phyloP scores from a whole-genome alignment of 1,284 basidiomycete species.

The Singerocomus inundabilis region DNA sequence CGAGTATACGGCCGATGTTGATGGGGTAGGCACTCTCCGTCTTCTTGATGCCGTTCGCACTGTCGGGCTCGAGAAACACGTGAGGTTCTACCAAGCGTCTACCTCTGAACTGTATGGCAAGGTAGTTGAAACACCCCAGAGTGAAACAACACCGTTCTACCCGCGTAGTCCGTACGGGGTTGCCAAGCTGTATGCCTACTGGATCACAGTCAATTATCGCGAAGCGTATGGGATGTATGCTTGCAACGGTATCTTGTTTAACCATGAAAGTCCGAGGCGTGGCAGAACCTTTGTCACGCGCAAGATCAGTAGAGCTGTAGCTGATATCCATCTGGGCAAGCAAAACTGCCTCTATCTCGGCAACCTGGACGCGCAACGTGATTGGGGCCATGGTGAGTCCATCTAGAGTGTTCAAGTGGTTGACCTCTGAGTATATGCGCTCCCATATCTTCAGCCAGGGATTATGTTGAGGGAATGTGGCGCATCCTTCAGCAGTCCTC shows the following conservation, averaged over 20 bases:
- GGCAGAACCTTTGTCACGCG: constrained; percentile 92
- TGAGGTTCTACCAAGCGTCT: constrained; percentile 91
- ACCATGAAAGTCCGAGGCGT: constrained; percentile 90
- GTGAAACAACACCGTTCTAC: constrained; percentile 91
- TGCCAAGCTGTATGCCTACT: constrained; percentile 85
- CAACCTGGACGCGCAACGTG: constrained; percentile 87
- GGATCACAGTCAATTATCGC: constrained; percentile 90
- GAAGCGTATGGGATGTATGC: constrained; percentile 93
- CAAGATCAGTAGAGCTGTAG: constrained; percentile 87
- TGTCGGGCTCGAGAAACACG: constrained; percentile 82
- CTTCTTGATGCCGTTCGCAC: constrained; percentile 91
- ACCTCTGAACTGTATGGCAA: constrained; percentile 94
- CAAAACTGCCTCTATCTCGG: constrained; percentile 86
- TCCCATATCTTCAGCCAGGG: constrained; percentile 54
- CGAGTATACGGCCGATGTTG: constrained; percentile 93
- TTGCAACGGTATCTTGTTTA: constrained; percentile 89
- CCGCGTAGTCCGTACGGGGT: constrained; percentile 90
- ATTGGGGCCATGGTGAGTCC: constrained; percentile 87
- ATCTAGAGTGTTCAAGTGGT: not conserved
- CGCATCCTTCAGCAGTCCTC: constrained; percentile 82
- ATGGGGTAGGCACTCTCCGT: constrained; percentile 87
- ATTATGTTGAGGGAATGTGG: constrained; percentile 96
- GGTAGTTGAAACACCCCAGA: constrained; percentile 88
- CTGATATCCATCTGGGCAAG: constrained; percentile 85
- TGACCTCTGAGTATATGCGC: constrained; percentile 11